These are phyloP conservation scores for Aspergillus sparsus DNA, from an alignment of 495 filamentous ascomycete genomes.

Conservation along the genomic window DNA sequence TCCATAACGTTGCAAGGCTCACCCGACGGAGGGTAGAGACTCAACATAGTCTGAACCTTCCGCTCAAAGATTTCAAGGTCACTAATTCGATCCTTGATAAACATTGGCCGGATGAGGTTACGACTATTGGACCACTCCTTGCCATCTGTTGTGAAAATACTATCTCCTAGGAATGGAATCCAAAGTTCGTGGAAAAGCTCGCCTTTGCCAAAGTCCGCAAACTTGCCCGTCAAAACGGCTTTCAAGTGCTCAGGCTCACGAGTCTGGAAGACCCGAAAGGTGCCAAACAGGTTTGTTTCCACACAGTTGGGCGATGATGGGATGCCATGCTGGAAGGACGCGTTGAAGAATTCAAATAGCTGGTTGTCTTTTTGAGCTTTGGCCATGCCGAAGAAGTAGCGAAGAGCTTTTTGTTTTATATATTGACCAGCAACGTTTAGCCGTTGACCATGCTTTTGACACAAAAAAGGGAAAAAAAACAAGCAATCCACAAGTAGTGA, in stretches of 20 bases:
- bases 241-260: conserved; percentile 44
- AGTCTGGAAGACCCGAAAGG: conserved; percentile 9
- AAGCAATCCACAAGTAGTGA: no score
- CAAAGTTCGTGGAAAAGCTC: conserved; percentile 50
- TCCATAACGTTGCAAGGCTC: conserved; percentile 52
- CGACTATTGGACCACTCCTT: conserved; percentile 54
- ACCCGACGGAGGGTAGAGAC: conserved; percentile 40
- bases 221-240: conserved; percentile 56
- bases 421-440: conserved; percentile 5
- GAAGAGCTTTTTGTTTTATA: conserved; percentile 5
- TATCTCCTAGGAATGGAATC: conserved; percentile 56
- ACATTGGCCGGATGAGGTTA: conserved; percentile 57
- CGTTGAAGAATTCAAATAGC: conserved; percentile 8
- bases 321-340: conserved; percentile 3
- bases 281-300: conserved; percentile 13
- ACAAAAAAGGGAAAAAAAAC: background rate
- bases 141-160: conserved; percentile 62
- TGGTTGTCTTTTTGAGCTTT: conserved; percentile 12
- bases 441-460: background rate
- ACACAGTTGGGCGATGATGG: conserved; percentile 14
- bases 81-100: conserved; percentile 54
- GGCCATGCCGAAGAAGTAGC: conserved; percentile 7
- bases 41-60: conserved; percentile 44
- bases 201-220: conserved; percentile 58
- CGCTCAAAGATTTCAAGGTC: conserved; percentile 55